Evolutionary conservation across 306 rosid species (phyloP), one percentile per base, ranked within the genome.

Genomic region (Casuarina equisetifolia): DNA sequence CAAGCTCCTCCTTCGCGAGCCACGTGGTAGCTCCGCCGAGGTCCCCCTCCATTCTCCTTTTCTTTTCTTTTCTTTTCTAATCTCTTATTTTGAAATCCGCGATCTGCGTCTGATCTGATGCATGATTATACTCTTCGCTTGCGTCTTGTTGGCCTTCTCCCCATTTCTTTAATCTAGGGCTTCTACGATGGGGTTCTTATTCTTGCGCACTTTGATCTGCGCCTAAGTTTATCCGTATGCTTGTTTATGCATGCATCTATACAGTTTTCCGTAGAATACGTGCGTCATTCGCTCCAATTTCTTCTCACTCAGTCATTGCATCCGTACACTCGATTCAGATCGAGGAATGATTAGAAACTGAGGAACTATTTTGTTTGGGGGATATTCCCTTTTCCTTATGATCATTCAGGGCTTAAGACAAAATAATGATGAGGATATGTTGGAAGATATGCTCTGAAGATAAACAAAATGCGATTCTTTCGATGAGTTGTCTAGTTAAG

Each of bases 21-120:
- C 87, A 2, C 90, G 94, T 36, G 94, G 94, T n/a, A 74, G 84
- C 57, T 90, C 92, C 38, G 90, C 89, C 0, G 94, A 90, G 92
- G 94, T 55, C 19, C 42, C 9, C 45, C 15, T 84, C 38, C 17
- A 36, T 9, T 68, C 12, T 57, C 38, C 17, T 40, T 7, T 43
- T 0, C 32, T 9, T 2, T 25, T 52, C 6, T 69, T 44, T 54
- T 8, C 43, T 67, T 7, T 25, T n/a, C 64, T 61, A 1, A 52
- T 43, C 0, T 55, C 12, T 32, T 17, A 36, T 19, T 70, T 52
- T 2, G 40, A 20, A 39, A 59, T 83, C 35, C 78, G 0, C 9
- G 15, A 51, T 6, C 64, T 72, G 9, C 15, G 12, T 80, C 36
- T 69, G 86, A 78, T 83, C 82, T 49, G 77, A 72, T 80, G 80